Evolutionary conservation across 768 basidiomycete genomes (phyloP).

Genomic region (Tulasnella sp.): DNA sequence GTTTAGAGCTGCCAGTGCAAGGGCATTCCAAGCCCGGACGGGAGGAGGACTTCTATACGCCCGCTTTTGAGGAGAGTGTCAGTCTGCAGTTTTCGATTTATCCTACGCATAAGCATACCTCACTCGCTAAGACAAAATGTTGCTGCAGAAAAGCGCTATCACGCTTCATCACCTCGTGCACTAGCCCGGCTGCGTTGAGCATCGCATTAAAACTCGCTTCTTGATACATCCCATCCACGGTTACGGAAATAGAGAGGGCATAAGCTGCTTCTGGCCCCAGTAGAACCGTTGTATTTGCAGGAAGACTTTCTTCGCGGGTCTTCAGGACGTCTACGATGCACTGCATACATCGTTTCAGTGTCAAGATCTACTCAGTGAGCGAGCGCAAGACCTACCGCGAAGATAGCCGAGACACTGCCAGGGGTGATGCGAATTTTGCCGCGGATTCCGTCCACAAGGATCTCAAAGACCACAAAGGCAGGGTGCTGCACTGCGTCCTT

Average conservation of each 20-base stretch:
- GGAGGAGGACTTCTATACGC: conserved; percentile 26
- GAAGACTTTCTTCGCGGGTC: conserved; percentile 6
- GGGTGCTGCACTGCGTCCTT: conserved; percentile 1
- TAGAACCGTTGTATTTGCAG: conserved; percentile 27
- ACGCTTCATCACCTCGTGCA: conserved; percentile 38
- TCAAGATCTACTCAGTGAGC: neutral
- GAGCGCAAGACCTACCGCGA: conserved; percentile 5
- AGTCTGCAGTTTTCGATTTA: too few species aligned
- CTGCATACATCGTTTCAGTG: neutral
- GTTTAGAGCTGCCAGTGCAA: conserved; percentile 44
- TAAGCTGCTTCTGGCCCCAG: conserved; percentile 36
- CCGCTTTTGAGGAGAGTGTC: conserved; percentile 28
- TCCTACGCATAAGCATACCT: conserved; percentile 26
- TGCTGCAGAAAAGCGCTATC: conserved; percentile 35
- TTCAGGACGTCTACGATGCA: neutral
- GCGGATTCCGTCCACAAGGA: conserved; percentile 6
- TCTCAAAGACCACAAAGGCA: conserved; percentile 5
- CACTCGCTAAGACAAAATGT: conserved; percentile 27
- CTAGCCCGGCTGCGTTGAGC: conserved; percentile 40
- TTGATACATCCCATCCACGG: conserved; percentile 33
- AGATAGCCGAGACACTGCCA: conserved; percentile 1
- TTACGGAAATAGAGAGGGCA: conserved; percentile 30
- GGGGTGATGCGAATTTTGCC: neutral
- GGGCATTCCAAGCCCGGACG: conserved; percentile 55
- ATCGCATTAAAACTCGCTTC: conserved; percentile 45